phyloP scores from a whole-genome alignment of 345 rosid species.

The Mangifera indica region DNA sequence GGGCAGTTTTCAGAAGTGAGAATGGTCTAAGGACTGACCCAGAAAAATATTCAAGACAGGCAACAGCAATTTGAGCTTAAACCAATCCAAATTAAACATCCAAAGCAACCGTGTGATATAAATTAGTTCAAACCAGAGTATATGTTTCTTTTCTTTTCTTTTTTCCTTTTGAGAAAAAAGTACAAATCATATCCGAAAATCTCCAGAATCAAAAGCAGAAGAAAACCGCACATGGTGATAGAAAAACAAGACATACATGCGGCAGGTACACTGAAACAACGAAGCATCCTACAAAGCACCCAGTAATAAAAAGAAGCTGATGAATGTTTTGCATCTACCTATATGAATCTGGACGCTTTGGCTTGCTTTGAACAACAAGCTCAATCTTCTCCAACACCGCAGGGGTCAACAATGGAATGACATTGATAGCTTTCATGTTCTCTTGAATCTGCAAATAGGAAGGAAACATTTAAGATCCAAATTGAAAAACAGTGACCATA shows the following conservation, averaged over 20 bases:
- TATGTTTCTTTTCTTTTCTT: not conserved
- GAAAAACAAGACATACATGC: slow-evolving; percentile 1
- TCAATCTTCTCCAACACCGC: slow-evolving; percentile 88
- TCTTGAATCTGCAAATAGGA: slow-evolving; percentile 66
- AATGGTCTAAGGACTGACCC: not conserved
- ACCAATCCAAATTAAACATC: not conserved
- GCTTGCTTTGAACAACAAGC: slow-evolving; percentile 77
- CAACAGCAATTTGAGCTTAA: not conserved
- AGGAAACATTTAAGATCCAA: not conserved
- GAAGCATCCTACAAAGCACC: not conserved
- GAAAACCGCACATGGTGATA: not conserved
- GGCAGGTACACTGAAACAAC: not conserved
- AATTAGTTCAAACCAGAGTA: not conserved
- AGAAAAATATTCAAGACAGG: not conserved
- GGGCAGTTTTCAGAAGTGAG: not conserved
- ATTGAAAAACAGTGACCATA: not conserved
- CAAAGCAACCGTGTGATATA: not conserved
- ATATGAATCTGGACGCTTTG: slow-evolving; percentile 84
- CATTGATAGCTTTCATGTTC: slow-evolving; percentile 96
- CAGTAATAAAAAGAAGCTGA: not conserved
- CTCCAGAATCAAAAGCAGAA: not conserved
- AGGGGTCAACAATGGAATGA: slow-evolving; percentile 80
- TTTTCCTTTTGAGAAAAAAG: not conserved
- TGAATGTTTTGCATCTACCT: slow-evolving; percentile 36
- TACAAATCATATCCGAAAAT: not conserved